Base-by-base conservation (phyloP, 257 asterid genomes). In the Nicotiana otophora region DNA sequence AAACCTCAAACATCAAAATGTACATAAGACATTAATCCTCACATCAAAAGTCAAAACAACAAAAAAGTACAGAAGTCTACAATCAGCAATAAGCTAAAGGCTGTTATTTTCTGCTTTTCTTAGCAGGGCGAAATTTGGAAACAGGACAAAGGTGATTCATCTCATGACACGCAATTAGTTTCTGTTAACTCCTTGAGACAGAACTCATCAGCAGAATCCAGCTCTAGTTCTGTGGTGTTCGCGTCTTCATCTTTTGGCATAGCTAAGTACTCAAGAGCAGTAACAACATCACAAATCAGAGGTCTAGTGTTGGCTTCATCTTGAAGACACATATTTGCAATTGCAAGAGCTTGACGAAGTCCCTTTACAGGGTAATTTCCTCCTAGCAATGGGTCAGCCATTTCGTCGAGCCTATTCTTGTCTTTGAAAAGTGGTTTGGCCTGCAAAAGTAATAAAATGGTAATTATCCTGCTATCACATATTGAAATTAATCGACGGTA, bases 301-400 rank as follows among this genome's bases (percentile, higher is more conserved):
- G 90, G 91, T 58, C 90, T 77, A 1, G 91, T 88, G 80, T 74
- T 82, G 42, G 88, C 87, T 83, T 89, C 91, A 4, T 87, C 92
- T 84, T 89, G 92, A 30, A 89, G 86, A 81, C 92, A 86, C 91
- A 86, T 87, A n/a, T 88, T 86, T 77, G 90, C 91, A 28, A 88
- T 62, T 2, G 90, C 89, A 48, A 90, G 34, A 17, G 89, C 91
- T 82, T 85, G 90, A 84, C 61, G 76, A 75, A 90, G 81, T 26
- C 88, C 79, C 62, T 84, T 85, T 23, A 67, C 54, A 0, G 90
- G 89, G 83, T 86, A 84, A 57, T 80, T 84, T 63, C 87, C 89
- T 84, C 62, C 88, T 7, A 89, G 88, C 78, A 80, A 65, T 4
- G 92, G 89, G 70, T 89, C 91, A 15, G 86, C 90, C 83, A 88